Percentiles rank a stretch among this genome's conserved stretches.
Conservation (phyloP, 2,329 filamentous ascomycete genomes). For the Pseudofabraea citricarpa region DNA sequence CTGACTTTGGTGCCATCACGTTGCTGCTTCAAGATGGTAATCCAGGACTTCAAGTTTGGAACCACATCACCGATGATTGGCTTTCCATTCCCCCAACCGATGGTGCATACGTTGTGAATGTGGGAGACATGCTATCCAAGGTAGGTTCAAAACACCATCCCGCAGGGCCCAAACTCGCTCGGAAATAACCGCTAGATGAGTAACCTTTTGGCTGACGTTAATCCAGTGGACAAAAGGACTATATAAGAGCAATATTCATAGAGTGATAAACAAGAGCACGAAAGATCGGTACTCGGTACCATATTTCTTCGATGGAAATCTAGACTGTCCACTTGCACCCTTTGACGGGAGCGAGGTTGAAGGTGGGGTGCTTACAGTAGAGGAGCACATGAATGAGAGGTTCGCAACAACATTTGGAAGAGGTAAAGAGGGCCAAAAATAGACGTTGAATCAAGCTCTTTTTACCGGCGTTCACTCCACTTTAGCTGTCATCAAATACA, state of each 20-base stretch:
- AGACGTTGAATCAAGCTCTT: too few relatives aligned
- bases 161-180: too few relatives aligned
- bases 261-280: constrained; percentile 44
- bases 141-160: neutral
- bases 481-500: too few relatives aligned
- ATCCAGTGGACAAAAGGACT: constrained; percentile 40
- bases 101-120: constrained; percentile 42
- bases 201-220: too few relatives aligned
- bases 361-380: constrained; percentile 3
- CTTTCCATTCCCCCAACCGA: constrained; percentile 32
- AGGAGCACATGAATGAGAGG: constrained; percentile 7
- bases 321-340: constrained; percentile 29
- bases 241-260: constrained; percentile 45
- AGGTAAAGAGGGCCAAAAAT: neutral
- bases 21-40: constrained; percentile 42
- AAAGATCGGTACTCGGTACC: constrained; percentile 45
- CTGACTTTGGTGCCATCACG: constrained; percentile 47
- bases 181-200: too few relatives aligned
- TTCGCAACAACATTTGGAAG: constrained; percentile 5
- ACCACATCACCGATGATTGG: constrained; percentile 36
- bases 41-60: constrained; percentile 43
- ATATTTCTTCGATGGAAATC: constrained; percentile 47
- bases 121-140: constrained; percentile 38
- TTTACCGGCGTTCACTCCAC: too few relatives aligned
- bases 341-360: constrained; percentile 3